Conservation (phyloP, 208 protist genomes). For the Zelonia costaricensis region DNA sequence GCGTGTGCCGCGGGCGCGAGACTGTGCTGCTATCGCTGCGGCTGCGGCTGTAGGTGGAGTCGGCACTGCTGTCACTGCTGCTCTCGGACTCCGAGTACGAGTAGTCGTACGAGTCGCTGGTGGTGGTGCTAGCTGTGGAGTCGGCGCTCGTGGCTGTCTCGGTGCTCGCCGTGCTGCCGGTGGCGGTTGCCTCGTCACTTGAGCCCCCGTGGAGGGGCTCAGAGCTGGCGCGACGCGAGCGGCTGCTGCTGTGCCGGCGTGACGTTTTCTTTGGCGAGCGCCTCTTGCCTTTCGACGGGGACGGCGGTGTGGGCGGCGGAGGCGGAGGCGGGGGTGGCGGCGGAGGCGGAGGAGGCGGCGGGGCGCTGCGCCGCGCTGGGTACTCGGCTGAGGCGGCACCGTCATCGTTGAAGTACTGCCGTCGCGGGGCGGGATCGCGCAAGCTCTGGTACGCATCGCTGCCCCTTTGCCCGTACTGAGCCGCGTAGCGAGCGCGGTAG, state of each 20-base stretch:
- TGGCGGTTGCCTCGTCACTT: neutral
- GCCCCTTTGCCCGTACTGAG: neutral
- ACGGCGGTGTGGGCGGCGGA: slow-evolving; percentile 2
- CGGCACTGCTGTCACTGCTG: slow-evolving; percentile 10
- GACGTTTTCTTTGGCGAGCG: neutral
- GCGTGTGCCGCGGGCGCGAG: slow-evolving; percentile 5
- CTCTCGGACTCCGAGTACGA: slow-evolving; percentile 8
- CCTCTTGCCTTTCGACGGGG: slow-evolving; percentile 4
- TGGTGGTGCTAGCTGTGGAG: neutral
- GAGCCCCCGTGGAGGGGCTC: neutral
- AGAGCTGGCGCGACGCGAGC: neutral
- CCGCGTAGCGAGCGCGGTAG: slow-evolving; percentile 3
- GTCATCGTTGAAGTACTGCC: slow-evolving; percentile 18
- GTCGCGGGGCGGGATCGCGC: neutral
- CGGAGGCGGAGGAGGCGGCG: slow-evolving; percentile 15
- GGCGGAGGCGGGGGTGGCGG: slow-evolving; percentile 11
- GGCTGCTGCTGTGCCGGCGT: neutral
- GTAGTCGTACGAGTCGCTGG: slow-evolving; percentile 1
- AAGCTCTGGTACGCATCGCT: slow-evolving; percentile 14
- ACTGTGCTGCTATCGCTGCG: neutral
- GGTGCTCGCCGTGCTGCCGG: neutral
- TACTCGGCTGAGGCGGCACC: neutral
- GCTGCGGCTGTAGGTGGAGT: slow-evolving; percentile 16
- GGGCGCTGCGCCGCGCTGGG: neutral
- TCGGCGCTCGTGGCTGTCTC: slow-evolving; percentile 6